A percentile compares a stretch with the other conserved stretches of the same genome.
phyloP scores from a whole-genome alignment of 2,329 filamentous ascomycete species.

The Aspergillus viridinutans region DNA sequence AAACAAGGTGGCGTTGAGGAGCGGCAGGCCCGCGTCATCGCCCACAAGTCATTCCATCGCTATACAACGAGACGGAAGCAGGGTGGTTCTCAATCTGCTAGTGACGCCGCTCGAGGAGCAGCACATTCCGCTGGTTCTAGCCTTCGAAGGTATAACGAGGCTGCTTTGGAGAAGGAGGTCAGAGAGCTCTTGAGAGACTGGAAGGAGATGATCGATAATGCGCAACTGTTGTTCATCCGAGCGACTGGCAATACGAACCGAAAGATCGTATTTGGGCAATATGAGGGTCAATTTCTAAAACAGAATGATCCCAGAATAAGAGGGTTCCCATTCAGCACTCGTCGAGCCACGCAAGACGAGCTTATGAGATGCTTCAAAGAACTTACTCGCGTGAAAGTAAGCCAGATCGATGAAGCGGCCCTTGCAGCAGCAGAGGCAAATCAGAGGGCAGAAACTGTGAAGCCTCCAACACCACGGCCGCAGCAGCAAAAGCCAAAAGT shows the following conservation, averaged over 20 bases:
- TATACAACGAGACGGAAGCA: conserved; percentile 97
- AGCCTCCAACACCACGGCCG: conserved; percentile 26
- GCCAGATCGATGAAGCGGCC: conserved; percentile 66
- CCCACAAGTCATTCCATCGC: conserved; percentile 95
- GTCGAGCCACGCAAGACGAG: conserved; percentile 86
- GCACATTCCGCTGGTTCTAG: conserved; percentile 91
- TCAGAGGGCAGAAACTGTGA: conserved; percentile 38
- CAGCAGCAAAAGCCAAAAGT: conserved; percentile 54
- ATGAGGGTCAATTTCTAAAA: conserved; percentile 79
- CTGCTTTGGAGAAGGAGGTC: conserved; percentile 83
- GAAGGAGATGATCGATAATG: conserved; percentile 77
- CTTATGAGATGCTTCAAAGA: conserved; percentile 94
- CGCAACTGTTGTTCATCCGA: conserved; percentile 81
- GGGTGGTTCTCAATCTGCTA: conserved; percentile 89
- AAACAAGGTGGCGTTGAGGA: conserved; percentile 68
- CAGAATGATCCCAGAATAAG: conserved; percentile 75
- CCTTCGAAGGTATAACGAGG: conserved; percentile 89
- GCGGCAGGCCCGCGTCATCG: conserved; percentile 79
- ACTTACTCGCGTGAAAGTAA: conserved; percentile 82
- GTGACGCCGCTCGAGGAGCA: conserved; percentile 87
- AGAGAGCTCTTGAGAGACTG: conserved; percentile 75
- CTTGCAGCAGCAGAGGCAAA: conserved; percentile 50
- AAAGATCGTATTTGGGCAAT: conserved; percentile 81
- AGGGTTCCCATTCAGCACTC: conserved; percentile 89
- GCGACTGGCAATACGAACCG: conserved; percentile 85